Evolutionary conservation across 768 basidiomycete genomes (phyloP).

Genomic region (Ramaria rubella): DNA sequence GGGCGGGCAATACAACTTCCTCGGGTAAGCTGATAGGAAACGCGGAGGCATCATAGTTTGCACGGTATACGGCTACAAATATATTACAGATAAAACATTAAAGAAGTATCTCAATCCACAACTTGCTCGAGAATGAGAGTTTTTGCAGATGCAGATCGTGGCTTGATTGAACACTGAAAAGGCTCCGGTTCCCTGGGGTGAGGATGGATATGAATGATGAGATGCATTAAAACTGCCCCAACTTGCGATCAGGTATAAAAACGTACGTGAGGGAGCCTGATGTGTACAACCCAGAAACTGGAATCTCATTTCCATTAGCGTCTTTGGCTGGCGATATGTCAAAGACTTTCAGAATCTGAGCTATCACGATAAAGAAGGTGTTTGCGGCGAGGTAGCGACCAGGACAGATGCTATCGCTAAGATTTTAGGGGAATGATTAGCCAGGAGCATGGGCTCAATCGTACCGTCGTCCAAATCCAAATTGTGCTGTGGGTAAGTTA

Average conservation of each 20-base stretch:
- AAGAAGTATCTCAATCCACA: no score
- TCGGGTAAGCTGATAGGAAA: no score
- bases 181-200: background rate
- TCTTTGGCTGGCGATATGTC: constrained; percentile 11
- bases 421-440: background rate
- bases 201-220: background rate
- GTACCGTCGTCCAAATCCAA: background rate
- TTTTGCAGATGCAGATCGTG: background rate
- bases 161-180: background rate
- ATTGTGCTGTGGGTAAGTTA: background rate
- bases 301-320: constrained; percentile 5
- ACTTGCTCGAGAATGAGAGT: no score
- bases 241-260: background rate
- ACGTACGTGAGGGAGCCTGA: background rate
- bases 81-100: no score
- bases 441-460: background rate
- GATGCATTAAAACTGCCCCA: no score
- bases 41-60: no score
- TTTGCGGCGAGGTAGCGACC: constrained; percentile 10
- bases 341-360: constrained; percentile 12
- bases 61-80: no score
- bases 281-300: background rate
- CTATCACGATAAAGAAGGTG: constrained; percentile 8
- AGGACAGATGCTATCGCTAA: constrained; percentile 8
- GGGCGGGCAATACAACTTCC: no score